Evolutionary conservation across 768 basidiomycete genomes (phyloP), one percentile per base, ranked within the genome.

Genomic region (Psilocybe cyanescens): DNA sequence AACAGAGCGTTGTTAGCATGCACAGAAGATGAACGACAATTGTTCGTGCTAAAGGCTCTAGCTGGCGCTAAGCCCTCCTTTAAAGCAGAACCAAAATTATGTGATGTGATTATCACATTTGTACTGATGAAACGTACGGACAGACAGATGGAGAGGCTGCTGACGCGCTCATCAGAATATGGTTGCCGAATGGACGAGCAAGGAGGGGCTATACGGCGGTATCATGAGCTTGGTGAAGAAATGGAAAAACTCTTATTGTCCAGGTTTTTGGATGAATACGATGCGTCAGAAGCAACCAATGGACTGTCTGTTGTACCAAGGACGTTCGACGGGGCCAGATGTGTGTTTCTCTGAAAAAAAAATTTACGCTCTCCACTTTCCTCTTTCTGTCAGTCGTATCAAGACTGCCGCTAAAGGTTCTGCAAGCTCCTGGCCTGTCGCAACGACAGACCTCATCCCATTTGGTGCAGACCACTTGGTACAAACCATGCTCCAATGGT

Each of bases 401-500:
- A 35, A 35, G 33, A 7, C 11, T 35, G 33, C 33, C 0, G 24
- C 24, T 24, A 24, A 24, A 24, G 24, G 24, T 24, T 24, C 2
- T 24, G 24, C 24, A 24, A 24, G 24, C 24, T 53, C 51, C 8
- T 61, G 59, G 59, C 52, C 55, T 12, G 35, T 39, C 19, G 9
- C 17, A 16, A 45, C 29, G 24, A 51, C 47, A 51, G 59, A 55
- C n/a, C 49, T 61, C 17, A 45, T 61, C 19, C 63, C 63, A 19
- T 51, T 54, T 30, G 63, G 59, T 2, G 51, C 56, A 14, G 59
- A 64, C 41, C 51, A 24, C 9, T 50, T 58, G 5, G 41, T 64
- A 3, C 35, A 64, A 55, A 50, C 29, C 7, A 61, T 61, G 51
- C 16, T 61, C 12, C 59, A 61, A 29, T 64, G 63, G 63, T 55